Evolutionary conservation across 768 basidiomycete species (phyloP).

Genomic region (Tubosaeta sp.): DNA sequence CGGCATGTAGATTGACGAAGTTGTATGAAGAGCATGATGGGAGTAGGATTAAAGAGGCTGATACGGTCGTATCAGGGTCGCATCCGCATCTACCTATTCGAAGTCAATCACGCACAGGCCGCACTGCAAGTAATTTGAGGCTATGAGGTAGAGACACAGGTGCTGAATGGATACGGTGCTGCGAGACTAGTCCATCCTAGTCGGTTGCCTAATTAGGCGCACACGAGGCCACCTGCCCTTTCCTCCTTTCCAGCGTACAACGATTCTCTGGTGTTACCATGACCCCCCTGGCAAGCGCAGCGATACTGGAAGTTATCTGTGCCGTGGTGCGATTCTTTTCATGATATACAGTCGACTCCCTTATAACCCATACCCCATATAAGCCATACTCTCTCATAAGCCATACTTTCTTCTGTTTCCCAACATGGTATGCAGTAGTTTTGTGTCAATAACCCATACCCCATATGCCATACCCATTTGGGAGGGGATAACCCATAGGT

Average conservation of each 20-base stretch:
- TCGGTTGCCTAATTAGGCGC: slow-evolving; percentile 7
- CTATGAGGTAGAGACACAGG: neutral
- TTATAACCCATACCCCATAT: no score
- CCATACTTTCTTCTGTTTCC: no score
- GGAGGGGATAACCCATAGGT: no score
- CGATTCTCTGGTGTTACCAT: neutral
- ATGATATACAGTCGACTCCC: neutral
- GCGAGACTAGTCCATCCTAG: neutral
- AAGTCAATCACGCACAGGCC: neutral
- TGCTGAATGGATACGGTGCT: no score
- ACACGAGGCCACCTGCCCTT: no score
- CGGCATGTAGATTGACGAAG: neutral
- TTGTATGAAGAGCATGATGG: neutral
- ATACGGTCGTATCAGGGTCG: neutral
- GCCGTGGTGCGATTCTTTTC: slow-evolving; percentile 11
- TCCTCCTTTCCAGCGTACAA: no score
- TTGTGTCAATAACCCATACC: no score
- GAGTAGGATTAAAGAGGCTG: neutral
- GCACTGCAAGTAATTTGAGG: neutral
- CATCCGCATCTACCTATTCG: neutral
- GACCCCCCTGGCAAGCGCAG: slow-evolving; percentile 1
- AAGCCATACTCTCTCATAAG: no score
- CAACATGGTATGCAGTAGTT: no score
- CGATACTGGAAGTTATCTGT: slow-evolving; percentile 14
- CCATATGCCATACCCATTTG: no score